Evolutionary conservation across 805 yeast species (phyloP), one percentile per base, ranked within the genome.

Genomic region (Cyberlindnera euphorbiiphila): DNA sequence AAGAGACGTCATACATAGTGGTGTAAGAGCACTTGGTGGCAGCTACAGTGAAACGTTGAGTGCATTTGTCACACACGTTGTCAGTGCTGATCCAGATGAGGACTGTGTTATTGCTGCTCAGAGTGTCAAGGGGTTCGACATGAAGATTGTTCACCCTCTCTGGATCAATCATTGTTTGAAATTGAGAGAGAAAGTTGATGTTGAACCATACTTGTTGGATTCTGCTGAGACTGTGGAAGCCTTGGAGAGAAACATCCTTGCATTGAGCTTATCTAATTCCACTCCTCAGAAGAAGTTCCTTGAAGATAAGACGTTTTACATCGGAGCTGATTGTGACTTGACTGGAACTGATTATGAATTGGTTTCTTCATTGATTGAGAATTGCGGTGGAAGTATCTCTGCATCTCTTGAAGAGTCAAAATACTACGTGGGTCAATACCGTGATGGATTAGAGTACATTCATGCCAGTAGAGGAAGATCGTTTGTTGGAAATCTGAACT

Each of bases 131-230:
- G 56, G 56, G 5, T 57, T 65, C 25, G 57, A 65, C 24, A 78
- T 83, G 24, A 68, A 72, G 33, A 69, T 80, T 12, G 93, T 89
- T 4, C 65, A 72, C 4, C 94, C 96, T 0, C 74, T 77, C 15
- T 91, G 96, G 96, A 60, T 89, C 11, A 79, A 80, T 35, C 83
- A 75, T 41, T 81, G 89, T 53, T 64, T 85, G 43, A 74, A 71
- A 37, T 54, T 68, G 25, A 67, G 77, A 19, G 56, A 66, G 31
- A 68, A 61, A 34, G 57, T 82, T 9, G 73, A 72, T 36, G 89
- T 76, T 36, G 41, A 54, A 0, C 71, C 72, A 2, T 85, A 81
- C 53, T 47, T 71, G 13, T 12, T 41, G 21, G 52, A 47, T 36
- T 29, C 42, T 7, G 29, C 39, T 11, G 42, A 33, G 13, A 34